Evolutionary conservation across 768 basidiomycete species (phyloP).

Genomic region (Pleurotus djamor): DNA sequence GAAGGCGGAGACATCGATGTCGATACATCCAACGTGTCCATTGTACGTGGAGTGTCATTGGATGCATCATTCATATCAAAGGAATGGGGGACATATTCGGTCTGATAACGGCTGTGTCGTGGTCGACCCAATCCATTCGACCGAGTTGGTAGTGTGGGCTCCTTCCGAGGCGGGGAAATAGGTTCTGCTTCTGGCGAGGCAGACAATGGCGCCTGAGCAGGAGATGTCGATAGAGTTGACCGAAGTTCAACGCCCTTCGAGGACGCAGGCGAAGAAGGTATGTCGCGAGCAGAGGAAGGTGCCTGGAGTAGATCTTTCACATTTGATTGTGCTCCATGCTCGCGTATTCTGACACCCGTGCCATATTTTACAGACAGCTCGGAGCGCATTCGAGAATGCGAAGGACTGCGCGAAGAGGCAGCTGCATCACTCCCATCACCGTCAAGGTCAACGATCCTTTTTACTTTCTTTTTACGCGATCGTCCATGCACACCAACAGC

Average conservation of each 20-base stretch:
- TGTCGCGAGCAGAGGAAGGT: neutral
- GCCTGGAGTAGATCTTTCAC: conserved; percentile 9
- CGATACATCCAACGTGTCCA: conserved; percentile 5
- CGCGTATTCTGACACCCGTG: conserved; percentile 14
- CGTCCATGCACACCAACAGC: conserved; percentile 34
- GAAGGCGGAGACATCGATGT: conserved; percentile 13
- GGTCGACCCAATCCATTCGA: conserved; percentile 16
- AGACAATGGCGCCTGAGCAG: neutral
- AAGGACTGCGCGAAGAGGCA: conserved; percentile 15
- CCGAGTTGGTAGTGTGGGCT: neutral
- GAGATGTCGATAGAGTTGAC: neutral
- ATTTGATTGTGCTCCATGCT: conserved; percentile 12
- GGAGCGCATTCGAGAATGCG: conserved; percentile 30
- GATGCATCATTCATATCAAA: conserved; percentile 1
- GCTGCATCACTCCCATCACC: conserved; percentile 38
- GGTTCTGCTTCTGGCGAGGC: neutral
- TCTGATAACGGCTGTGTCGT: conserved; percentile 51
- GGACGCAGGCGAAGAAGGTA: neutral
- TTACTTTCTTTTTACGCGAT: conserved; percentile 57
- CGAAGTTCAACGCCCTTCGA: neutral
- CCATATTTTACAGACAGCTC: conserved; percentile 18
- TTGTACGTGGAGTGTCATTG: too few species aligned
- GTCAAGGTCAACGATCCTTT: conserved; percentile 79
- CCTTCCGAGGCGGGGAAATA: neutral
- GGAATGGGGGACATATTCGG: conserved; percentile 36